phyloP scores from a whole-genome alignment of 306 rosid species.

The cucumber (Cucumis sativus) region Cucumber_9930_V3 NC_026656.2:22201001-22201500 shows the following conservation, averaged over 20 bases:
- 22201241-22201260: constrained; percentile 7
- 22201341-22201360: constrained; percentile 14
- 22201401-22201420: constrained; percentile 82
- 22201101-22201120: constrained; percentile 19
- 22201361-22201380: constrained; percentile 96
- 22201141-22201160: constrained; percentile 10
- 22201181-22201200: constrained; percentile 78
- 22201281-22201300: not conserved
- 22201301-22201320: not conserved
- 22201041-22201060: not conserved
- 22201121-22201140: constrained; percentile 17
- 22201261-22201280: not conserved
- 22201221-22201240: not conserved
- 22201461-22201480: constrained; percentile 95
- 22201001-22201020: not conserved
- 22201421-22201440: constrained; percentile 94
- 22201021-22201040: constrained; percentile 2
- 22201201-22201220: constrained; percentile 93
- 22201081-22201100: constrained; percentile 5
- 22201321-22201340: not conserved
- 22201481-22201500: constrained; percentile 92
- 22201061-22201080: not conserved
- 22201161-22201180: constrained; percentile 74
- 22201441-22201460: constrained; percentile 92
- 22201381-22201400: constrained; percentile 72